A percentile compares a stretch with the other conserved stretches of the same genome.
phyloP scores from a whole-genome alignment of 257 asterid genomes.

The Jacaranda copaia region DNA sequence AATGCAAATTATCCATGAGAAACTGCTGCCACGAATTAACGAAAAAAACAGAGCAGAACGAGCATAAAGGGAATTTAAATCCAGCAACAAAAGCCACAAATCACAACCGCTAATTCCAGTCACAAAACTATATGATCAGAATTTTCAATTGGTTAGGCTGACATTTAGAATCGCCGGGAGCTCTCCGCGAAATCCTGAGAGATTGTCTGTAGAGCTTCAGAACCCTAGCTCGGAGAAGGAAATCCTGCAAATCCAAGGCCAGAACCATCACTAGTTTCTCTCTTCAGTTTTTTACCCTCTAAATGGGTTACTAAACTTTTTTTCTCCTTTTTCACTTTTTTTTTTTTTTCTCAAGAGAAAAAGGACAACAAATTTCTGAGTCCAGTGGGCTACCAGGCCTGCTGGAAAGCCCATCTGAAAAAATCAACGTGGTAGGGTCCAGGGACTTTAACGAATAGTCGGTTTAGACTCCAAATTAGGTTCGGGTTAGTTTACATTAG shows the following conservation, averaged over 20 bases:
- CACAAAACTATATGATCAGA: neutral
- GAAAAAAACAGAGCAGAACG: neutral
- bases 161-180: slow-evolving; percentile 76
- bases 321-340: no score
- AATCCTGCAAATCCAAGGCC: slow-evolving; percentile 79
- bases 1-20: neutral
- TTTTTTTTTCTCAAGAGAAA: neutral
- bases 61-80: slow-evolving; percentile 14
- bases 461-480: no score
- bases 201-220: slow-evolving; percentile 86
- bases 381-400: neutral
- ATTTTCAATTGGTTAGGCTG: neutral
- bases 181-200: slow-evolving; percentile 77
- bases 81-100: neutral
- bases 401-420: neutral
- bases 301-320: neutral
- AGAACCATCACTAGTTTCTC: slow-evolving; percentile 48
- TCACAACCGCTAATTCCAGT: neutral
- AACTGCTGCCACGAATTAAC: neutral
- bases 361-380: neutral
- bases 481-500: no score
- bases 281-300: neutral
- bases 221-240: slow-evolving; percentile 87
- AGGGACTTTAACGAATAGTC: no score
- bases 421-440: no score